Conservation (phyloP, 2,329 filamentous ascomycete genomes). For the Fusarium gaditjirri region DNA sequence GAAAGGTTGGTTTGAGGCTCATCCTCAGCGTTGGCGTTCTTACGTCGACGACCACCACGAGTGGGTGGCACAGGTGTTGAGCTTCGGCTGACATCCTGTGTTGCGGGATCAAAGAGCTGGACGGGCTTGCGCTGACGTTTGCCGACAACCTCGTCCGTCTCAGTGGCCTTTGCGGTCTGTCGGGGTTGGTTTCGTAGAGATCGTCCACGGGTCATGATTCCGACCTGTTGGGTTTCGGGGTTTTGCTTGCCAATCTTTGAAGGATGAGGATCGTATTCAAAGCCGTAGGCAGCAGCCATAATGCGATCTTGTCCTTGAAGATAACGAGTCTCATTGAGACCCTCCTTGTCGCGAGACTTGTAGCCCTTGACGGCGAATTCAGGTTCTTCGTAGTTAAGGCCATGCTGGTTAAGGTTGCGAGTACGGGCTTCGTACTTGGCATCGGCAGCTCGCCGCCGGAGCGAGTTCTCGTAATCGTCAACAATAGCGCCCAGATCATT, state of each 20-base stretch:
- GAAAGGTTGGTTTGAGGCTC: slow-evolving; percentile 43
- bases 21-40: slow-evolving; percentile 45
- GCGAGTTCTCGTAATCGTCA: slow-evolving; percentile 68
- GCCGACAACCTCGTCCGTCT: slow-evolving; percentile 61
- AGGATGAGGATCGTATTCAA: slow-evolving; percentile 69
- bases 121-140: slow-evolving; percentile 66
- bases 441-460: slow-evolving; percentile 61
- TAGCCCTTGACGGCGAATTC: slow-evolving; percentile 67
- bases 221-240: slow-evolving; percentile 62
- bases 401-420: slow-evolving; percentile 54
- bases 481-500: slow-evolving; percentile 60
- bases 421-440: slow-evolving; percentile 58
- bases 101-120: slow-evolving; percentile 61
- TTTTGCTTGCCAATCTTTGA: slow-evolving; percentile 69
- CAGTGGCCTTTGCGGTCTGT: slow-evolving; percentile 68
- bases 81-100: slow-evolving; percentile 62
- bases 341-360: slow-evolving; percentile 57
- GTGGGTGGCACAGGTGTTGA: slow-evolving; percentile 58
- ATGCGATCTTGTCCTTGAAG: slow-evolving; percentile 66
- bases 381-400: slow-evolving; percentile 59
- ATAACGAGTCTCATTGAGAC: slow-evolving; percentile 57
- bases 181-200: slow-evolving; percentile 67
- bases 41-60: slow-evolving; percentile 47
- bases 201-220: slow-evolving; percentile 62
- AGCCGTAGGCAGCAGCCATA: slow-evolving; percentile 69